phyloP scores from a whole-genome alignment of 305 asterid genomes.

The Fraxinus baroniana region DNA sequence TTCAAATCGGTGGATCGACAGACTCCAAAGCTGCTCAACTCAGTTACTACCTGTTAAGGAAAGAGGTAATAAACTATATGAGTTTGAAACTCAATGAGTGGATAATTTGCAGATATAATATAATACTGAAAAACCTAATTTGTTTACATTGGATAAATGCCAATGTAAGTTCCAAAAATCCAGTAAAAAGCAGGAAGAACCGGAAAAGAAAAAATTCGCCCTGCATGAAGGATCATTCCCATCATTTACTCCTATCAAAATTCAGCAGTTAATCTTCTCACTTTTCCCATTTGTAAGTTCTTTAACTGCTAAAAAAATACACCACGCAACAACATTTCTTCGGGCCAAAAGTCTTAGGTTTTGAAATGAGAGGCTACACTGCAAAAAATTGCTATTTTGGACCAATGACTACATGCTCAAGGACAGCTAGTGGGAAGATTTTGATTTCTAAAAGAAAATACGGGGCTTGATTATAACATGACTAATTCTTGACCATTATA shows the following conservation, averaged over 20 bases:
- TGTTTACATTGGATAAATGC: neutral
- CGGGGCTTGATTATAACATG: neutral
- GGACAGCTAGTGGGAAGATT: neutral
- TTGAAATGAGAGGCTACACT: neutral
- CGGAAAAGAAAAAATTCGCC: neutral
- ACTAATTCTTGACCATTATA: neutral
- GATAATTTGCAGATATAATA: too few species aligned
- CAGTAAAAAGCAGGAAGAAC: neutral
- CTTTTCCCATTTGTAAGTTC: neutral
- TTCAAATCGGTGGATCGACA: too few species aligned
- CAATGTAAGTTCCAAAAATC: neutral
- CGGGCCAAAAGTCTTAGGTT: neutral
- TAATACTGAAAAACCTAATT: too few species aligned
- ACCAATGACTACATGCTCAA: neutral
- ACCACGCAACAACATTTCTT: neutral
- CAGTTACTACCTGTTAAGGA: too few species aligned
- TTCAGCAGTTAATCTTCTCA: neutral
- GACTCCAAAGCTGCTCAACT: too few species aligned
- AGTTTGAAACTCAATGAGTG: too few species aligned
- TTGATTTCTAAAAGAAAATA: neutral
- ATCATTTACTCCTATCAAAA: neutral
- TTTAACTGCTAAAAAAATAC: neutral
- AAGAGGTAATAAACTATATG: too few species aligned
- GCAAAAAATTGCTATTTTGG: neutral
- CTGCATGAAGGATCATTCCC: neutral